Evolutionary conservation across 2,329 filamentous ascomycete genomes (phyloP).

Genomic region (Cladosporium sp.): DNA sequence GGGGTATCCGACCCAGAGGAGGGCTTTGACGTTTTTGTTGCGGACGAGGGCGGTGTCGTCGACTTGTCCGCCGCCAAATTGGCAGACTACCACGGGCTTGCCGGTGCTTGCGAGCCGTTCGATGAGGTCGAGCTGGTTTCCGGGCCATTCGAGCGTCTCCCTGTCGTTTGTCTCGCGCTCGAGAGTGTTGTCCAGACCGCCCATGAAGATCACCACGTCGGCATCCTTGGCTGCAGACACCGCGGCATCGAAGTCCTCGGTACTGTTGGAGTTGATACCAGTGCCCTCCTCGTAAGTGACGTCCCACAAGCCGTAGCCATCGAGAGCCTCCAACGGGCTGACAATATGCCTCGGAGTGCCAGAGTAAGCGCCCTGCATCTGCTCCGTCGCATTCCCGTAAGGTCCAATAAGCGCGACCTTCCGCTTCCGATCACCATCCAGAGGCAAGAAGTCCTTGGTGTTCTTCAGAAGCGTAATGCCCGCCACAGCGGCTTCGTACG

Average conservation of each 20-base stretch:
- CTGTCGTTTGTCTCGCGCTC: constrained; percentile 39
- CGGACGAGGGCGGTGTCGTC: constrained; percentile 35
- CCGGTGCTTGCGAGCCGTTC: constrained; percentile 29
- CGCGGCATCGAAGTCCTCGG: constrained; percentile 15
- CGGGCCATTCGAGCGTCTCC: constrained; percentile 37
- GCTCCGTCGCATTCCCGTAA: constrained; percentile 49
- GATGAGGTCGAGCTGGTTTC: constrained; percentile 37
- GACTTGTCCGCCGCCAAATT: constrained; percentile 37
- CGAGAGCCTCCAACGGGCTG: constrained; percentile 16
- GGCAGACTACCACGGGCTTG: constrained; percentile 36
- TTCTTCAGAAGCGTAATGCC: constrained; percentile 46
- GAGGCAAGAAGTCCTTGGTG: constrained; percentile 37
- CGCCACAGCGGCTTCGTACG: constrained; percentile 36
- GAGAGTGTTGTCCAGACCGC: constrained; percentile 33
- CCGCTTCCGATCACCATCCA: constrained; percentile 22
- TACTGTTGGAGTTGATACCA: constrained; percentile 14
- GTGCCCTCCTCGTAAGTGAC: constrained; percentile 16
- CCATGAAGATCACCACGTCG: constrained; percentile 21
- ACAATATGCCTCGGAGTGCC: constrained; percentile 16
- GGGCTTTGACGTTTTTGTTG: constrained; percentile 35
- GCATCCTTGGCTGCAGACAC: constrained; percentile 15
- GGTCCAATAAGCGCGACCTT: constrained; percentile 48
- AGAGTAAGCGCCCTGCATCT: constrained; percentile 44
- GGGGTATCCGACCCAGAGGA: constrained; percentile 41
- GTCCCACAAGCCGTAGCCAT: constrained; percentile 12